phyloP scores from a whole-genome alignment of 352 stramenopile genomes.

The Aphanomyces invadans region DNA sequence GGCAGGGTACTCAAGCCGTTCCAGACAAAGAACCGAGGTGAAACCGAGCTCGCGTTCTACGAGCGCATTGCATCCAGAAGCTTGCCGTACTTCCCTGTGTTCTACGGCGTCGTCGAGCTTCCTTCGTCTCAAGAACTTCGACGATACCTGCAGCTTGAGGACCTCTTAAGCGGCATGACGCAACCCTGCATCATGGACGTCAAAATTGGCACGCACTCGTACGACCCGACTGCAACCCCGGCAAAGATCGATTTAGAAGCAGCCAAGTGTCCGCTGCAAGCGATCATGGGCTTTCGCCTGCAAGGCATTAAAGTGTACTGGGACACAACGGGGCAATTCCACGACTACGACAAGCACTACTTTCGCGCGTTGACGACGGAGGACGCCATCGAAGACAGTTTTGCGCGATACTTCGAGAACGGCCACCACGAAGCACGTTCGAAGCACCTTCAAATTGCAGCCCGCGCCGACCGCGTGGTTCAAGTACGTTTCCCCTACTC shows the following conservation, averaged over 20 bases:
- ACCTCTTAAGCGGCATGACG: conserved; percentile 75
- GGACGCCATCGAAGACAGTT: conserved; percentile 51
- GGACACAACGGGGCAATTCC: conserved; percentile 40
- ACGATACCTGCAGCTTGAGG: conserved; percentile 79
- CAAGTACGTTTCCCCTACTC: background rate
- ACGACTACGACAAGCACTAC: conserved; percentile 84
- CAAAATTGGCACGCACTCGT: conserved; percentile 94
- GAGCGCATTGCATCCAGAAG: conserved; percentile 40
- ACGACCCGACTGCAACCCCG: conserved; percentile 76
- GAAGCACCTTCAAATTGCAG: background rate
- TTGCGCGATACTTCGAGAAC: conserved; percentile 69
- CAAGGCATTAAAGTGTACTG: conserved; percentile 90
- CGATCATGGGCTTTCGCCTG: conserved; percentile 88
- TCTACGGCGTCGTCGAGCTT: conserved; percentile 48
- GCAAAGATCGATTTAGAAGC: conserved; percentile 88
- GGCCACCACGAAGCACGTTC: background rate
- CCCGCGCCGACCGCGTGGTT: background rate
- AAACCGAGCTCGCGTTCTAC: conserved; percentile 75
- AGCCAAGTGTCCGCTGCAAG: conserved; percentile 90
- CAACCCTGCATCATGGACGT: conserved; percentile 94
- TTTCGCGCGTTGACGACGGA: conserved; percentile 50
- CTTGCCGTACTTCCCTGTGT: conserved; percentile 44
- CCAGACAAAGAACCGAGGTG: conserved; percentile 66
- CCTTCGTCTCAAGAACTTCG: background rate
- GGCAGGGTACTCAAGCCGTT: conserved; percentile 80